phyloP scores from a whole-genome alignment of 129 eudicot genomes.

The Calendula officinalis region DNA sequence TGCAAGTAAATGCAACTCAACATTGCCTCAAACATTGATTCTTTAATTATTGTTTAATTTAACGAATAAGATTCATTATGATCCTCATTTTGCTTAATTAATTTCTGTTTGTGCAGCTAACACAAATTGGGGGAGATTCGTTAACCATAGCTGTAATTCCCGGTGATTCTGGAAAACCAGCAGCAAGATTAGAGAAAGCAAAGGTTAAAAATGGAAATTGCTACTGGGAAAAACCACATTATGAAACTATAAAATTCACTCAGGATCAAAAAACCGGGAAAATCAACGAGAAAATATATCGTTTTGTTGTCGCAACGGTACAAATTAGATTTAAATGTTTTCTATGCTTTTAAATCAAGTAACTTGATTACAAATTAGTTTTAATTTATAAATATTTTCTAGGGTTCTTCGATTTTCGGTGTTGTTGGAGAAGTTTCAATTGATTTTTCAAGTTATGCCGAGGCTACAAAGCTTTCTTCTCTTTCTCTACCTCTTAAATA shows the following conservation, averaged over 20 bases:
- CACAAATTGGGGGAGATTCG: slow-evolving; percentile 59
- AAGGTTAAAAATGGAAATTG: slow-evolving; percentile 72
- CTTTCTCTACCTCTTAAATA: slow-evolving; percentile 79
- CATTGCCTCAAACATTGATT: slow-evolving; percentile 6
- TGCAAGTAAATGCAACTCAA: slow-evolving; percentile 1
- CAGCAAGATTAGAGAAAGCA: slow-evolving; percentile 71
- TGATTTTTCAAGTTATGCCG: slow-evolving; percentile 71
- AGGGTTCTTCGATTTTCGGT: slow-evolving; percentile 86
- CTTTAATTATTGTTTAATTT: too few relatives aligned
- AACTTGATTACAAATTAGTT: slow-evolving; percentile 9
- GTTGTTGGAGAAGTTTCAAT: slow-evolving; percentile 85
- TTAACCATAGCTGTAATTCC: slow-evolving; percentile 77
- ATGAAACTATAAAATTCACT: slow-evolving; percentile 67
- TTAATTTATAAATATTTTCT: slow-evolving; percentile 8
- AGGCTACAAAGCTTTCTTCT: slow-evolving; percentile 58
- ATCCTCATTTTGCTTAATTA: not conserved
- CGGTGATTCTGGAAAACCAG: slow-evolving; percentile 76
- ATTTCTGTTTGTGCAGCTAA: slow-evolving; percentile 40
- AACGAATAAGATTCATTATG: too few relatives aligned
- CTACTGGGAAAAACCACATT: slow-evolving; percentile 84
- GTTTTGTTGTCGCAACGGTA: slow-evolving; percentile 75
- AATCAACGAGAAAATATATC: slow-evolving; percentile 66
- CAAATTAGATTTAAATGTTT: slow-evolving; percentile 12
- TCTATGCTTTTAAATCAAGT: slow-evolving; percentile 9
- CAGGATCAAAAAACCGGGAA: slow-evolving; percentile 73